Evolutionary conservation across 2,329 filamentous ascomycete genomes (phyloP), one percentile per base, ranked within the genome.

Genomic region (Colletotrichum sp.): DNA sequence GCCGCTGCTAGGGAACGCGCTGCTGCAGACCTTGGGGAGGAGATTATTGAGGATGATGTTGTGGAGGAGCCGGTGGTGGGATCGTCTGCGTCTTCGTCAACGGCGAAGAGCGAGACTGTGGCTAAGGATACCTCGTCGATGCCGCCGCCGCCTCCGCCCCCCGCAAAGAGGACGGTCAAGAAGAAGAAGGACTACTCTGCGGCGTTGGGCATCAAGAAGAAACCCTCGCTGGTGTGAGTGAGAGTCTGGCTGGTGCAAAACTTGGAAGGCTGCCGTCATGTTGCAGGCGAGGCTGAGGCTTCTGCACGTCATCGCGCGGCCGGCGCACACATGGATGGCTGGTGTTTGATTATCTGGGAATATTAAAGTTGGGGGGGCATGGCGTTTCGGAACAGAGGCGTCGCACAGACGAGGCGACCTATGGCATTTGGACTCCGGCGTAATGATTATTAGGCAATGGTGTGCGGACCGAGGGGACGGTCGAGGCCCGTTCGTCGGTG

Each of bases 181-280:
- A 94, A 95, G 86, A 99, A 98, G 87, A 98, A 97, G 85, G 93
- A 97, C 75, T 91, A 94, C 73, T 88, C 92, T 1, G 92, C 93
- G 16, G 87, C 93, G 27, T 85, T 98, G 65, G 96, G 96, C 2
- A 96, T 98, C 80, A 98, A 98, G 88, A 97, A 95, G 89, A 96
- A 96, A 85, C 87, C 90, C 19, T 87, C 90, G 1, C 81, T 93
- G 22, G 89, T 92, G 6, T 93, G 30, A 76, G 34, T n/a, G 7
- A n/a, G 52, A n/a, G 19, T 36, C 2, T 11, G 32, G 13, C 19
- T 9, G n/a, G 2, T 49, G 22, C 22, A 13, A 44, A 12, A 16
- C 30, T 39, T 30, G 30, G 19, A 32, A 64, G 30, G 61, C 32
- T 64, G 27, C 59, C 59, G 59, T 62, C 59, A 62, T 62, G 6